Base-by-base conservation (phyloP, 345 rosid species). In the Euphorbia tirucalli region DNA sequence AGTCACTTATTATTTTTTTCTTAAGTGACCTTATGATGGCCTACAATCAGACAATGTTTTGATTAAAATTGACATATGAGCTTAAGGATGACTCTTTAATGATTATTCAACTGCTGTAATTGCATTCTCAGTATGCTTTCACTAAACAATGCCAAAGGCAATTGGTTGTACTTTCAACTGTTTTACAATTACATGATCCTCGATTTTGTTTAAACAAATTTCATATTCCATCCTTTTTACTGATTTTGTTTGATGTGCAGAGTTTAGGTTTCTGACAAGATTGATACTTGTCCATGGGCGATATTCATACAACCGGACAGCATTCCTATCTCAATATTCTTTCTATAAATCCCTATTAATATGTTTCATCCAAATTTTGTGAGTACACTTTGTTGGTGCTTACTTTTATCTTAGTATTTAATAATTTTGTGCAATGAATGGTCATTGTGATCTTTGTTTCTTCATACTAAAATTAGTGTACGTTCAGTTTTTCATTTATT, bases 291-390 rank as follows among this genome's bases (percentile, higher is more conserved):
- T 96, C 71, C 99, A 96, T 72, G 98, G 98, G 68, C 86, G 98
- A 49, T 96, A 96, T 84, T 96, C 98, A 3, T 96, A 96, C 82
- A 96, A 96, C 83, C 88, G 98, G 39, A 96, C 99, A 70, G 94
- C 99, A 55, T 93, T 95, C 79, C 81, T 96, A 76, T 91, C 97
- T 61, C 98, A 93, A 80, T 95, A 93, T 82, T 95, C 98, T 70
- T 95, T 95, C 87, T 95, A 95, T 65, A 95, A 95, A 77, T 95
- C 99, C 1, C 80, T 92, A 50, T 73, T 92, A 68, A 87, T 95
- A 77, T 95, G 99, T 79, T 95, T 95, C 88, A 95, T 95, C 75
- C 98, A 95, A 83, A 95, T 95, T 75, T 90, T 95, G 99, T 95
- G 84, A 89, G 98, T 89, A 70, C 18, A 77, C 28, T 32, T 59